Evolutionary conservation across 1,139 yeast species (phyloP).

Genomic region (Suhomyces guaymorum): DNA sequence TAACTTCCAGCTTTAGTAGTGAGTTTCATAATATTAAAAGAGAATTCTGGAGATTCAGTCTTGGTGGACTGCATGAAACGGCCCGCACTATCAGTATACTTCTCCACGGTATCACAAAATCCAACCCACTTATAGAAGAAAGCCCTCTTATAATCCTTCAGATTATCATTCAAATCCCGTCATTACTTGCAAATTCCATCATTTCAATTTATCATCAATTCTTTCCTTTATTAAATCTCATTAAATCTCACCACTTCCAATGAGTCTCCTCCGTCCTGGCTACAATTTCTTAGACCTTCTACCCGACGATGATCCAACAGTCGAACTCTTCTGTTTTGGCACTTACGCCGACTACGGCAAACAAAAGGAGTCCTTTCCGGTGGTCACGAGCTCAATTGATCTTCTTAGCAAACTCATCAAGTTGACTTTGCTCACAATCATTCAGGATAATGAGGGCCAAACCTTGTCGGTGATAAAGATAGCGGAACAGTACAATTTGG

Average conservation of each 20-base stretch:
- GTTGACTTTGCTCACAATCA: slow-evolving; percentile 29
- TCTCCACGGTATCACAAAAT: too few relatives aligned
- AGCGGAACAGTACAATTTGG: slow-evolving; percentile 24
- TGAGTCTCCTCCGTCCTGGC: slow-evolving; percentile 6
- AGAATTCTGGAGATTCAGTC: too few relatives aligned
- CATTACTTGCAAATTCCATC: too few relatives aligned
- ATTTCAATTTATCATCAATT: too few relatives aligned
- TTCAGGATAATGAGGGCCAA: slow-evolving; percentile 28
- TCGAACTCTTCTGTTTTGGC: slow-evolving; percentile 45
- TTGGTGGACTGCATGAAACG: too few relatives aligned
- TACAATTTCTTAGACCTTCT: slow-evolving; percentile 15
- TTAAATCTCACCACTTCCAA: too few relatives aligned
- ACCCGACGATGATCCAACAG: slow-evolving; percentile 15
- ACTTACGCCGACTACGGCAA: slow-evolving; percentile 27
- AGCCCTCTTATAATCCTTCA: too few relatives aligned
- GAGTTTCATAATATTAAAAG: too few relatives aligned
- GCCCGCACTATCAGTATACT: too few relatives aligned
- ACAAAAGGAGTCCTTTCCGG: slow-evolving; percentile 21
- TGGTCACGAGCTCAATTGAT: slow-evolving; percentile 8
- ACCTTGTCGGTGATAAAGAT: slow-evolving; percentile 17
- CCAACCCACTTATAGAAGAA: too few relatives aligned
- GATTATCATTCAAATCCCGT: too few relatives aligned
- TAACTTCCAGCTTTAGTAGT: too few relatives aligned
- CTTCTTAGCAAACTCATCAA: slow-evolving; percentile 27
- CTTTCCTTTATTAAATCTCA: not conserved